phyloP scores from a whole-genome alignment of 2,329 filamentous ascomycete species.

The Lecanicillium sp. region DNA sequence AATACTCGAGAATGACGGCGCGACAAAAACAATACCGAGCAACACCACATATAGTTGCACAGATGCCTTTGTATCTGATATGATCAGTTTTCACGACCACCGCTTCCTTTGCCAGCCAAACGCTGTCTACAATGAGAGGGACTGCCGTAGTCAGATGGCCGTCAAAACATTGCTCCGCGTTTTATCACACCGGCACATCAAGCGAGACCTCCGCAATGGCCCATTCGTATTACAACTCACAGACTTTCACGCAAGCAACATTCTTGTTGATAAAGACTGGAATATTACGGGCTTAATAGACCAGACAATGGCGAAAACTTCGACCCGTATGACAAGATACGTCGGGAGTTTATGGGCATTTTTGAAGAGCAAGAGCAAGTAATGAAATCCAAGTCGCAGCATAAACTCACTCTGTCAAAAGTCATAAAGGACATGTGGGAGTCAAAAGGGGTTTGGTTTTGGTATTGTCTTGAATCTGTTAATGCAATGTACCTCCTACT shows the following conservation, averaged over 20 bases:
- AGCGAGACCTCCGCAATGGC: conserved; percentile 14
- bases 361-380: conserved; percentile 11
- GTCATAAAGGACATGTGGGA: background rate
- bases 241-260: conserved; percentile 24
- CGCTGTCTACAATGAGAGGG: conserved; percentile 14
- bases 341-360: conserved; percentile 13
- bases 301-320: conserved; percentile 15
- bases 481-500: background rate
- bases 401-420: background rate
- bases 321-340: conserved; percentile 9
- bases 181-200: conserved; percentile 16
- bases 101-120: conserved; percentile 17
- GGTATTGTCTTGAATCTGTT: background rate
- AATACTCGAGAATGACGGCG: conserved; percentile 25
- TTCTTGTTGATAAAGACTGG: conserved; percentile 27
- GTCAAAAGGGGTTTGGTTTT: conserved; percentile 1
- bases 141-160: conserved; percentile 22
- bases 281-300: conserved; percentile 25
- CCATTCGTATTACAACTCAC: conserved; percentile 21
- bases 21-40: conserved; percentile 18
- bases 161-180: conserved; percentile 14
- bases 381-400: background rate
- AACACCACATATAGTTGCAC: conserved; percentile 21
- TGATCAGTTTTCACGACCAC: conserved; percentile 17
- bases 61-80: conserved; percentile 18